Base-by-base conservation (phyloP, 176 grass and related monocot species). In the Thalia dealbata region DNA sequence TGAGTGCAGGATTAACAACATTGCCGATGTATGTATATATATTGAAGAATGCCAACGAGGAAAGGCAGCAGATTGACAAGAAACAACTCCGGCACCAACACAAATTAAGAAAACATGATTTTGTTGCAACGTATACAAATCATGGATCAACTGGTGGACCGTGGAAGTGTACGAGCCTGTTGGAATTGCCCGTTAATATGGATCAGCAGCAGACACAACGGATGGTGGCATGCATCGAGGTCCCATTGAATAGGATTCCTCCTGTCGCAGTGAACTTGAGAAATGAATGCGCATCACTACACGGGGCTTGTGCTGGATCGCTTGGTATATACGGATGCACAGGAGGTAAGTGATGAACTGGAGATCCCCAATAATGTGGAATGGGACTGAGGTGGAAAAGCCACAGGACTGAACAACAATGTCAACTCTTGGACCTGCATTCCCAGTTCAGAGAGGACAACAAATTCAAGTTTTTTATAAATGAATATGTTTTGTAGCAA, bases 381-480 rank as follows among this genome's bases (percentile, higher is more conserved):
- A 43, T 35, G 50, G 75, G 77, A n/a, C 56, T 81, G 73, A 72
- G 58, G 71, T 69, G 70, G 29, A 71, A 65, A 23, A 84, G 3
- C 14, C 72, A 82, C 43, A 76, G 88, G 76, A n/a, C 43, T 62
- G 67, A 87, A 91, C 69, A 86, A 74, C 18, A 41, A 45, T 43
- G 73, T 82, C 76, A 91, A 58, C 61, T 84, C 84, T 51, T 76
- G 63, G 61, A 91, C 81, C 88, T 91, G 75, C 72, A 84, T 77
- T 23, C 71, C 30, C 45, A 84, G 67, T 43, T 60, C 22, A 32
- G 78, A 74, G 27, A 75, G 64, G 50, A 69, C 58, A 28, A 16
- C 1, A 32, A 29, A 71, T 78, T 76, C 50, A 67, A 68, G 3
- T 11, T 71, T 71, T 42, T 61, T 35, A 64, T 8, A 13, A 64